These are phyloP conservation scores for Dryas integrifolia DNA, from an alignment of 331 rosid genomes.

Conservation along the genomic window DNA sequence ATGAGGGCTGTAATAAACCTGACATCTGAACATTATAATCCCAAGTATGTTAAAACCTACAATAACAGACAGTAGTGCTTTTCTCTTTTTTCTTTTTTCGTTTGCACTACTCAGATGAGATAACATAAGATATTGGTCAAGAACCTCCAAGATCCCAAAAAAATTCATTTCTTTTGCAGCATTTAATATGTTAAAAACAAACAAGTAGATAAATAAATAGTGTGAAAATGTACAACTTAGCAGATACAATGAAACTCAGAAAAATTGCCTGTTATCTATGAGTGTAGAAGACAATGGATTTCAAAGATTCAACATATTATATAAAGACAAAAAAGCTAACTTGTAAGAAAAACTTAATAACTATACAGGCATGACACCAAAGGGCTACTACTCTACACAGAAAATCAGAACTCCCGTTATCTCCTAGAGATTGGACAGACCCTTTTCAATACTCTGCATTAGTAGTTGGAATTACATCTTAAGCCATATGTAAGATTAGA, in stretches of 20 bases:
- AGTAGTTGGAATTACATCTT: slow-evolving; percentile 21
- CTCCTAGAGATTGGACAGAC: slow-evolving; percentile 12
- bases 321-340: neutral
- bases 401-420: slow-evolving; percentile 4
- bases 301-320: neutral
- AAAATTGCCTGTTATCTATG: neutral
- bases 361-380: neutral
- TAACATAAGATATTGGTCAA: slow-evolving; percentile 21
- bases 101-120: slow-evolving; percentile 30
- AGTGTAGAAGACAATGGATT: neutral
- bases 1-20: slow-evolving; percentile 57
- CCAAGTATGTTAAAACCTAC: slow-evolving; percentile 30
- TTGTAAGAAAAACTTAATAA: neutral
- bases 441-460: slow-evolving; percentile 18
- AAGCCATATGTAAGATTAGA: slow-evolving; percentile 22
- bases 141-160: slow-evolving; percentile 27
- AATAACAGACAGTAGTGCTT: neutral
- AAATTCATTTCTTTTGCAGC: slow-evolving; percentile 11
- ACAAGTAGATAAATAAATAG: neutral
- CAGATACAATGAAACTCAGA: neutral
- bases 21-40: slow-evolving; percentile 66
- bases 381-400: slow-evolving; percentile 16
- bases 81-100: neutral
- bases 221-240: neutral
- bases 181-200: neutral